Evolutionary conservation across 2,329 filamentous ascomycete genomes (phyloP), one percentile per base, ranked within the genome.

Genomic region (Pseudofabraea citricarpa): DNA sequence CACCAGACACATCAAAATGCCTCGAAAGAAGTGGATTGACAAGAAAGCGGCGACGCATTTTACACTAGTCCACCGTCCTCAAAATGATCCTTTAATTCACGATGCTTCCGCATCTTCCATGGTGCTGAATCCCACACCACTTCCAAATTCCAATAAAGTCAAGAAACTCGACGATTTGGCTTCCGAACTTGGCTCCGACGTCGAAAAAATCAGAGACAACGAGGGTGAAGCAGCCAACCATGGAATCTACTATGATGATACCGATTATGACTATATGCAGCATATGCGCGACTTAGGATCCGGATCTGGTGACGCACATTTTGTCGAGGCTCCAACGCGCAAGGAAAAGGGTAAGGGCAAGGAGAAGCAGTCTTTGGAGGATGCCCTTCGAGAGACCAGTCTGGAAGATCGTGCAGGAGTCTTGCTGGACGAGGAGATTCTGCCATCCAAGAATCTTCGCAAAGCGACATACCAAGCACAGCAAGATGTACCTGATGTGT

Each of bases 241-340:
- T 66, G 93, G 93, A 51, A 80, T 98, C 52, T 98, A 87, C 73
- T 98, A 77, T 65, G 94, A 98, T 66, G 93, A 98, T 67, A 85
- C 87, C 52, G 79, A 88, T 60, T 98, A 98, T 68, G 93, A 98
- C 67, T 98, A 98, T 70, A 98, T 98, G 93, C 93, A 98, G 66
- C 93, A 98, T 67, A 72, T 98, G 75, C 85, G 90, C 43, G 93
- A 97, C 56, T 70, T 98, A n/a, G 83, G 83, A 45, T 66, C 72
- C 33, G 88, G 72, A 3, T 60, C 60, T 2, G 87, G 87, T 22
- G 84, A 90, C 43, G 80, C 85, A 22, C 82, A 90, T 37, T 97
- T 95, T 60, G 77, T 98, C 29, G 90, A 96, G 55, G 75, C 79
- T n/a, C 75, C 78, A 41, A 65, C 72, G 10, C 62, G 72, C n/a